Evolutionary conservation across 345 rosid genomes (phyloP).

Genomic region (Gossypium australe): DNA sequence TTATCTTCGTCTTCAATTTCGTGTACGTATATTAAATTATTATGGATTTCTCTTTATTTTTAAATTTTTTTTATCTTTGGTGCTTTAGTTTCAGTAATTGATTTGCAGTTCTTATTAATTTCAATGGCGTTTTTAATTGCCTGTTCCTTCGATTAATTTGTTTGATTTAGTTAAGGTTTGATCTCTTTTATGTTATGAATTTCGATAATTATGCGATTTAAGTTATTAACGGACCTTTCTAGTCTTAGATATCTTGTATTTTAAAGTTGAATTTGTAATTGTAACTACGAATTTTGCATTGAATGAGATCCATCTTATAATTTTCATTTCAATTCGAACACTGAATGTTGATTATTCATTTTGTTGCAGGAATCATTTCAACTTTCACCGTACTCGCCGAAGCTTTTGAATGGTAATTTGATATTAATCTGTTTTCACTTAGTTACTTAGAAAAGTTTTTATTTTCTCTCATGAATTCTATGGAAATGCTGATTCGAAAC

Average conservation of each 20-base stretch:
- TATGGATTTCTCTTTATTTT: not conserved
- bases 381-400: not conserved
- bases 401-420: slow-evolving; percentile 1
- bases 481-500: not conserved
- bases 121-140: not conserved
- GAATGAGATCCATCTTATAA: not conserved
- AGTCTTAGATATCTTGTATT: not conserved
- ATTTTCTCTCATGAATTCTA: not conserved
- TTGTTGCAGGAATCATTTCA: slow-evolving; percentile 3
- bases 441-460: not conserved
- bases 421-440: not conserved
- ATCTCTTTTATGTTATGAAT: not conserved
- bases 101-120: not conserved
- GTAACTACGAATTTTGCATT: not conserved
- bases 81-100: not conserved
- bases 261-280: not conserved
- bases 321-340: slow-evolving; percentile 1
- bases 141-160: not conserved
- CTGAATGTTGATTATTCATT: not conserved
- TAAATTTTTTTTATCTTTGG: not conserved
- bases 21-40: not conserved
- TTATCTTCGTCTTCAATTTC: not conserved
- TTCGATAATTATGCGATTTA: not conserved
- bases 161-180: not conserved
- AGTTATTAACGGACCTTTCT: not conserved